Conservation (phyloP, 1,284 basidiomycete genomes). For the Golubevia pallescens region DNA sequence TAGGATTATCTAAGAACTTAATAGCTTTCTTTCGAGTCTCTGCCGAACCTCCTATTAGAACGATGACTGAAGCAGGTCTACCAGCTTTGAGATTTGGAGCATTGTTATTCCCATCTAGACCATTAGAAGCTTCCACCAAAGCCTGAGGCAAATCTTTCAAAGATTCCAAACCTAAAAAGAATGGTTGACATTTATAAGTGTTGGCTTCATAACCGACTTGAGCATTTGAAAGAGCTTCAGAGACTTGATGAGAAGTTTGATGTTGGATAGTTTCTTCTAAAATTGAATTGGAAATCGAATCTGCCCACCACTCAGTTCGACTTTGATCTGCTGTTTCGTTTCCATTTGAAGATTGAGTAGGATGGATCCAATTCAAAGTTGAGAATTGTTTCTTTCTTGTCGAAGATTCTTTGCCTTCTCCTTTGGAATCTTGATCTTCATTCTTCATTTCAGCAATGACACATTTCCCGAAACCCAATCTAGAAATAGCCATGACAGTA, state of each 20-base stretch:
- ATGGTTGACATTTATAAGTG: background rate
- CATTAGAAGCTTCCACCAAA: background rate
- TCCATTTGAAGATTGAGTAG: background rate
- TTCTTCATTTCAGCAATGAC: conserved; percentile 1
- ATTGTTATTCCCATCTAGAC: too few species aligned
- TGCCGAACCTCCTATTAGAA: conserved; percentile 15
- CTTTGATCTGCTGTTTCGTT: too few species aligned
- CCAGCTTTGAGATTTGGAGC: background rate
- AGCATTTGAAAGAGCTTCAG: background rate
- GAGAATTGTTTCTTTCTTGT: background rate
- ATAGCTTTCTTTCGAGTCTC: conserved; percentile 1
- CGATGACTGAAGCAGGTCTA: conserved; percentile 8
- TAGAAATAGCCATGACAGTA: conserved; percentile 8
- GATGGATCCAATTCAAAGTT: background rate
- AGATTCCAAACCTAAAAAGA: background rate
- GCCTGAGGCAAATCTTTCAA: background rate
- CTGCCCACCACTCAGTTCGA: too few species aligned
- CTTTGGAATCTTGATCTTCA: background rate
- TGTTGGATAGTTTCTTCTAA: background rate
- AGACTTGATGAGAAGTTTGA: background rate
- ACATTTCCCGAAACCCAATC: conserved; percentile 13
- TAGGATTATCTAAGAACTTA: background rate
- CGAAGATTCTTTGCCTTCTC: background rate
- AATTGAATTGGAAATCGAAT: too few species aligned
- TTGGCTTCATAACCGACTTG: background rate